phyloP scores from a whole-genome alignment of 768 basidiomycete species.

The Hypholoma sublateritium region DNA sequence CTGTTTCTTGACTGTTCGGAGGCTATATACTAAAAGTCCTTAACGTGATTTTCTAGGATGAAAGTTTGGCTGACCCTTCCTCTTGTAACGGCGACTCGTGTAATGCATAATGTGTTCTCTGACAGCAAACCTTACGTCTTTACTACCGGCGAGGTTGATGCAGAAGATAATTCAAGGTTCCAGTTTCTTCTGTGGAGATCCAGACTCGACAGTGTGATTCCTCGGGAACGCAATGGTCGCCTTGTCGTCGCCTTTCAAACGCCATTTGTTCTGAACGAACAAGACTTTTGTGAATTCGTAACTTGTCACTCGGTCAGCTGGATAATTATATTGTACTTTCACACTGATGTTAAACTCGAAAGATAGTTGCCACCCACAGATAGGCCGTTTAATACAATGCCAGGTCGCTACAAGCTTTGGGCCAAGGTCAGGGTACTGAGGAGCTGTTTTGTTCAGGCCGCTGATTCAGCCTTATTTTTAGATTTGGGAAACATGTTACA shows the following conservation, averaged over 20 bases:
- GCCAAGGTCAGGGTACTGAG: slow-evolving; percentile 42
- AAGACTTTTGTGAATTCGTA: slow-evolving; percentile 54
- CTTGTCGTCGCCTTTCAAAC: slow-evolving; percentile 60
- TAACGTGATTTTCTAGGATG: slow-evolving; percentile 15
- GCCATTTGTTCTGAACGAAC: slow-evolving; percentile 55
- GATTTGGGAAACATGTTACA: slow-evolving; percentile 60
- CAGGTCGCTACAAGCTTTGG: slow-evolving; percentile 37
- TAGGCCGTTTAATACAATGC: slow-evolving; percentile 1
- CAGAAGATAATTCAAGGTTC: slow-evolving; percentile 14
- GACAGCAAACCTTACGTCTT: slow-evolving; percentile 9
- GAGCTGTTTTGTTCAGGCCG: not conserved
- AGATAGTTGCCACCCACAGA: slow-evolving; percentile 37
- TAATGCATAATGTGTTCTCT: slow-evolving; percentile 11
- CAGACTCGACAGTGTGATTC: not conserved
- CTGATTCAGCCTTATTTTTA: slow-evolving; percentile 15
- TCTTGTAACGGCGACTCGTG: slow-evolving; percentile 18
- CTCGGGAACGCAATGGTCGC: slow-evolving; percentile 16
- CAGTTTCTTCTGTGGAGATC: slow-evolving; percentile 17
- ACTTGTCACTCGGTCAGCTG: slow-evolving; percentile 39
- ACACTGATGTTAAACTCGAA: slow-evolving; percentile 14
- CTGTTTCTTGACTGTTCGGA: slow-evolving; percentile 1
- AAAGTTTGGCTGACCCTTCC: slow-evolving; percentile 14
- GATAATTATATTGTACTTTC: not conserved
- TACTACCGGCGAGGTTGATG: not conserved
- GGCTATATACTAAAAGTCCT: no score